phyloP scores from a whole-genome alignment of 208 protist species.

The Naegleria lovaniensis region DNA sequence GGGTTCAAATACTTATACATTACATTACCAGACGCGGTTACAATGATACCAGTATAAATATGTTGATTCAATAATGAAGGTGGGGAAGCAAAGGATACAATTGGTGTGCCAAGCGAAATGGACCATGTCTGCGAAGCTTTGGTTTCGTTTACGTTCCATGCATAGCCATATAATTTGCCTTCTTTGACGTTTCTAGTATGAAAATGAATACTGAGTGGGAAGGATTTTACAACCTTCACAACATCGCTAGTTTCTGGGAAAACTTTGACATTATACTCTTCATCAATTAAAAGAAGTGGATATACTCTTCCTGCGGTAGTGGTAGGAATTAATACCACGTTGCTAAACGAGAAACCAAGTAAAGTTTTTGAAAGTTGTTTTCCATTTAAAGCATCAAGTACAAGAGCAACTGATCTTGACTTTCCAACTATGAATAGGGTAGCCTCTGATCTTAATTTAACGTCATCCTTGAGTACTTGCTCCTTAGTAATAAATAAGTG shows the following conservation, averaged over 20 bases:
- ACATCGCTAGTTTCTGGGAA: neutral
- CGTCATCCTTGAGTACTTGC: neutral
- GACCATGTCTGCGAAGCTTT: neutral
- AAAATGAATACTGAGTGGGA: neutral
- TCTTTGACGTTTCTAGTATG: neutral
- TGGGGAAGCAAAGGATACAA: neutral
- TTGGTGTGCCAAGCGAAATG: neutral
- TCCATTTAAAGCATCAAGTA: neutral
- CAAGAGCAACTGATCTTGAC: neutral
- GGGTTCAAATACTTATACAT: slow-evolving; percentile 13
- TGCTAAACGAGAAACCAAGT: neutral
- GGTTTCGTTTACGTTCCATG: neutral
- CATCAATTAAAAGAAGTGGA: neutral
- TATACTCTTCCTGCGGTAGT: neutral
- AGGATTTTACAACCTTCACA: neutral
- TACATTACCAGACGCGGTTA: neutral
- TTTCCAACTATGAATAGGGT: neutral
- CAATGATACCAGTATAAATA: neutral
- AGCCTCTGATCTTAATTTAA: neutral
- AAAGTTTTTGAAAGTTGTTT: neutral
- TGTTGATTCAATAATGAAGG: neutral
- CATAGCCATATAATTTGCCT: neutral
- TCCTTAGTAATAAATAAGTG: neutral
- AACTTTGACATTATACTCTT: neutral
- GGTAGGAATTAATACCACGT: neutral